Evolutionary conservation across 2,329 filamentous ascomycete species (phyloP).

Genomic region (Paecilomyces fulvus): DNA sequence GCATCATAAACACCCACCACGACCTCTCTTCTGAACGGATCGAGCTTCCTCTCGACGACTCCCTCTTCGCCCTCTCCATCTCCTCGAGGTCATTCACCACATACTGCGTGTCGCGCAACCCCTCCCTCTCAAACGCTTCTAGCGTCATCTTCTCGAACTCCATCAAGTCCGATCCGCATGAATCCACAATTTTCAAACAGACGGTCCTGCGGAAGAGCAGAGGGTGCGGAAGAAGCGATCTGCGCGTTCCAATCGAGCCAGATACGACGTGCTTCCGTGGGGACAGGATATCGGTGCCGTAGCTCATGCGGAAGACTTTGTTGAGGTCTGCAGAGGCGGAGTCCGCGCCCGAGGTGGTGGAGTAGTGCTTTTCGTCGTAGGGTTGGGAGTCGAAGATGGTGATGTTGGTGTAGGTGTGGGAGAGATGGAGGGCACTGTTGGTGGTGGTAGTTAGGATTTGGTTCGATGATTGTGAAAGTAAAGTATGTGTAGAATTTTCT

Average conservation of each 20-base stretch:
- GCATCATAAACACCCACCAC: not conserved
- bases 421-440: no score
- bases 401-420: slow-evolving; percentile 29
- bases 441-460: no score
- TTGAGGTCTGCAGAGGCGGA: slow-evolving; percentile 24
- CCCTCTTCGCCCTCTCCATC: no score
- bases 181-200: slow-evolving; percentile 8
- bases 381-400: slow-evolving; percentile 40
- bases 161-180: no score
- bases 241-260: slow-evolving; percentile 21
- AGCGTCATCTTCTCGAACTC: slow-evolving; percentile 9
- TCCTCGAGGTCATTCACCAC: no score
- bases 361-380: slow-evolving; percentile 28
- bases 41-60: no score
- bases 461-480: no score
- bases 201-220: slow-evolving; percentile 13
- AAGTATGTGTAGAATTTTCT: no score
- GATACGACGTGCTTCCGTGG: slow-evolving; percentile 22
- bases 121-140: no score
- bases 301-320: slow-evolving; percentile 30
- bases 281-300: slow-evolving; percentile 12
- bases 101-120: no score
- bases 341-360: slow-evolving; percentile 29
- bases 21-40: no score
- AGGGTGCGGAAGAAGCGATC: slow-evolving; percentile 8